phyloP scores from a whole-genome alignment of 257 asterid species.

The Salvia hispanica region DNA sequence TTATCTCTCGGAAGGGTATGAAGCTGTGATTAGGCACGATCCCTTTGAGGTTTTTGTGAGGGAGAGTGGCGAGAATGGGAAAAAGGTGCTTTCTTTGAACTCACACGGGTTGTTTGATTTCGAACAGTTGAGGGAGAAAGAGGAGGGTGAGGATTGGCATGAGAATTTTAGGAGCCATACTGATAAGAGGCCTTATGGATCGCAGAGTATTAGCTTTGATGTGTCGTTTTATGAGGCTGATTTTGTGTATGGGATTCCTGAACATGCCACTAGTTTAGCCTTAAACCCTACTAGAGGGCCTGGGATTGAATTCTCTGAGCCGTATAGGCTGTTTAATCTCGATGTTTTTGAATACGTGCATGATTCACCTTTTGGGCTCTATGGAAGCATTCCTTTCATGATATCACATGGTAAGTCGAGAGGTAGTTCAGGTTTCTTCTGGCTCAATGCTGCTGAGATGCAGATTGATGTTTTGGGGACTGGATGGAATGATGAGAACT shows the following conservation, averaged over 20 bases:
- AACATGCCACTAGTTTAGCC: conserved; percentile 91
- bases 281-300: conserved; percentile 91
- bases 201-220: conserved; percentile 94
- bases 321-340: conserved; percentile 87
- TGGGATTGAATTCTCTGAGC: conserved; percentile 84
- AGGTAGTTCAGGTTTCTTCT: conserved; percentile 94
- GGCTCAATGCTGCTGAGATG: conserved; percentile 99
- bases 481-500: conserved; percentile 71
- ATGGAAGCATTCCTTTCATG: conserved; percentile 92
- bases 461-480: conserved; percentile 90
- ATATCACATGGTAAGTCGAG: conserved; percentile 79
- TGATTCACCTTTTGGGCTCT: conserved; percentile 93
- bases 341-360: conserved; percentile 86
- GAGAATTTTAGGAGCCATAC: conserved; percentile 86
- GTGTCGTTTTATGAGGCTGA: conserved; percentile 93
- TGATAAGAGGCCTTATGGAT: conserved; percentile 83
- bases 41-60: conserved; percentile 93
- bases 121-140: conserved; percentile 76
- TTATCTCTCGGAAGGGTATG: conserved; percentile 83
- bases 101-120: conserved; percentile 91
- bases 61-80: conserved; percentile 65
- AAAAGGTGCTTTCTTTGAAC: conserved; percentile 77
- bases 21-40: conserved; percentile 82
- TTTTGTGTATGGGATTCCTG: conserved; percentile 93
- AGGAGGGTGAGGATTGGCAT: conserved; percentile 85